Conservation (phyloP, 2,329 filamentous ascomycete genomes). For the Scedosporium minutisporum region DNA sequence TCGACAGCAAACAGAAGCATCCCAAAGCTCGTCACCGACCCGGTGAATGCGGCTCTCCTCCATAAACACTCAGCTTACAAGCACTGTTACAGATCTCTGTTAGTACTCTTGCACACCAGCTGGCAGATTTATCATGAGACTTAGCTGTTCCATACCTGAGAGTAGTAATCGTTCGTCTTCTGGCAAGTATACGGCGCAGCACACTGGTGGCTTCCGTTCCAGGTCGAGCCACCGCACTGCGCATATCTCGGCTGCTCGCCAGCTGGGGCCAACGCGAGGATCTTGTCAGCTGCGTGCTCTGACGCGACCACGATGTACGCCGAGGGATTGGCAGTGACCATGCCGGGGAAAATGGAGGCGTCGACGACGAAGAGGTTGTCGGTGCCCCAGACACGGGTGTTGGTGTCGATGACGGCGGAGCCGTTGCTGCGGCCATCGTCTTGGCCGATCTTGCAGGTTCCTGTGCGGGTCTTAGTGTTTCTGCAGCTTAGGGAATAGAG, state of each 20-base stretch:
- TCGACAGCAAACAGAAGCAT: not conserved
- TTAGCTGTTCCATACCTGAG: not conserved
- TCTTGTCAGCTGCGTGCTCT: constrained; percentile 43
- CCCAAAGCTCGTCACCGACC: not conserved
- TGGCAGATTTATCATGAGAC: not conserved
- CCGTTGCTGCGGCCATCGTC: constrained; percentile 44
- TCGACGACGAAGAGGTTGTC: constrained; percentile 61
- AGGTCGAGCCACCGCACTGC: constrained; percentile 4
- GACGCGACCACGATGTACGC: constrained; percentile 56
- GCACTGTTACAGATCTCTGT: not conserved
- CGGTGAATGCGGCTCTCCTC: not conserved
- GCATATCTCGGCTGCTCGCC: not conserved
- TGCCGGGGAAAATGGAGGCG: constrained; percentile 58
- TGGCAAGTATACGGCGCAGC: not conserved
- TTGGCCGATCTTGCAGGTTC: constrained; percentile 50
- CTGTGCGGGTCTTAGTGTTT: not conserved
- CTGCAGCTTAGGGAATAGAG: not conserved
- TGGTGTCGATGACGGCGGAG: constrained; percentile 50
- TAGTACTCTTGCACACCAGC: not conserved
- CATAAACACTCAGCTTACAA: not conserved
- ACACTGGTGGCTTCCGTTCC: constrained; percentile 5
- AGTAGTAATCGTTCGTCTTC: constrained; percentile 3
- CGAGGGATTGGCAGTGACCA: constrained; percentile 58
- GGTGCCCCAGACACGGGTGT: constrained; percentile 56
- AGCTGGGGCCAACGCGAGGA: not conserved